Base-by-base conservation (phyloP, 1,284 basidiomycete genomes). In the Cryptococcus hybrid region DNA sequence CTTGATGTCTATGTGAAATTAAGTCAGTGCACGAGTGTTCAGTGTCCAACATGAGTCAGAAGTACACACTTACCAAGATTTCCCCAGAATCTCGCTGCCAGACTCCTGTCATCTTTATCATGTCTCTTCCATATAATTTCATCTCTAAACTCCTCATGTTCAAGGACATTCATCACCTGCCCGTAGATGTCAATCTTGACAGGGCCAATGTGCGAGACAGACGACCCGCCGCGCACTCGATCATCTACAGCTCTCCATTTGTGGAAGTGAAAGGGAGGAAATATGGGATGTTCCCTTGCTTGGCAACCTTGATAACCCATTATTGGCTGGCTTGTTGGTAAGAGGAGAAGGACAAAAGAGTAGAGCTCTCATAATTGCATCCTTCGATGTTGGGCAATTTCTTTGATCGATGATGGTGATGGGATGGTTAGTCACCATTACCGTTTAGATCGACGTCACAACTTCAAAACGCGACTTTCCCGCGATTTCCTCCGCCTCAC, bases 171-270 rank as follows among this genome's bases (percentile, higher is more conserved):
- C 40, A 18, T 40, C 18, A 55, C 46, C 18, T 39, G 36, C 46
- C 48, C 51, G 11, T 15, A 30, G 7, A 38, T 9, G 38, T 55
- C 52, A 12, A 68, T 52, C 34, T 66, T 61, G n/a, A 71, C 54
- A 35, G 69, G 55, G 18, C 70, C 69, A n/a, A 77, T 68, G 52
- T 76, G 68, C 6, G 79, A 80, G 35, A 66, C 63, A n/a, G 74
- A 77, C 34, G 65, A 67, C 7, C 80, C 80, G 37, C 80, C 80
- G n/a, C 80, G 67, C 11, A 82, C 74, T 3, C 72, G 61, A 60
- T 82, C 80, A 63, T 81, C 77, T 24, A 82, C 76, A 2, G 76
- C 71, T 38, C 57, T 62, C 71, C 80, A 82, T 18, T 52, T n/a
- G 15, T 57, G 15, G 57, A 70, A 67, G 51, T 72, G 39, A 64